phyloP scores from a whole-genome alignment of 1,284 basidiomycete genomes.

The Pseudozyma sp. region DNA sequence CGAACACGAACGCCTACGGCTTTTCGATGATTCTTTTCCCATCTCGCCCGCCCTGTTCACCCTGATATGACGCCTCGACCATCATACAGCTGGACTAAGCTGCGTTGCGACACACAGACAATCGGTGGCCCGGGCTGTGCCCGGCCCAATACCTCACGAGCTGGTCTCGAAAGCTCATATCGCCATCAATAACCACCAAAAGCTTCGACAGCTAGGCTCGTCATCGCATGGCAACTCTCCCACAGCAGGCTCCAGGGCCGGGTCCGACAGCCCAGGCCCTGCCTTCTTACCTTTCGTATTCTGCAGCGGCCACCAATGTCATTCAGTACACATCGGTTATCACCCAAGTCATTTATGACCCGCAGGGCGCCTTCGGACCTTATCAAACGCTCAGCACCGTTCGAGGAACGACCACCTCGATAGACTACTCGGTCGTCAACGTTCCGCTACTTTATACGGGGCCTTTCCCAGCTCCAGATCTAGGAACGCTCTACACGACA shows the following conservation, averaged over 20 bases:
- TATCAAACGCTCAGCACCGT: constrained; percentile 35
- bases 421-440: constrained; percentile 50
- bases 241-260: constrained; percentile 56
- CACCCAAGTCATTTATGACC: constrained; percentile 55
- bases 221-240: constrained; percentile 43
- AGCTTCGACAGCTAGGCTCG: not conserved
- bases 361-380: constrained; percentile 46
- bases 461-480: constrained; percentile 51
- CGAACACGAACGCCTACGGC: too few species aligned
- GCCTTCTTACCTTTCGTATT: constrained; percentile 61
- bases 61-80: constrained; percentile 5
- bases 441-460: constrained; percentile 59
- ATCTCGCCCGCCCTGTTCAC: not conserved
- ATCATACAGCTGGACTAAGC: not conserved
- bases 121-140: constrained; percentile 28
- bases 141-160: constrained; percentile 19
- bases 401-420: constrained; percentile 37
- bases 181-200: not conserved
- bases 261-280: constrained; percentile 57
- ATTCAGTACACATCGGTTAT: constrained; percentile 34
- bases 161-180: constrained; percentile 19
- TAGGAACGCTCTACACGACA: constrained; percentile 58
- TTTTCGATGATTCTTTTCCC: too few species aligned
- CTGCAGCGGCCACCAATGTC: constrained; percentile 33
- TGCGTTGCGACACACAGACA: not conserved